A percentile compares a stretch with the other conserved stretches of the same genome.
Conservation (phyloP, 805 yeast species). For the Saccharomycopsis capsularis region DNA sequence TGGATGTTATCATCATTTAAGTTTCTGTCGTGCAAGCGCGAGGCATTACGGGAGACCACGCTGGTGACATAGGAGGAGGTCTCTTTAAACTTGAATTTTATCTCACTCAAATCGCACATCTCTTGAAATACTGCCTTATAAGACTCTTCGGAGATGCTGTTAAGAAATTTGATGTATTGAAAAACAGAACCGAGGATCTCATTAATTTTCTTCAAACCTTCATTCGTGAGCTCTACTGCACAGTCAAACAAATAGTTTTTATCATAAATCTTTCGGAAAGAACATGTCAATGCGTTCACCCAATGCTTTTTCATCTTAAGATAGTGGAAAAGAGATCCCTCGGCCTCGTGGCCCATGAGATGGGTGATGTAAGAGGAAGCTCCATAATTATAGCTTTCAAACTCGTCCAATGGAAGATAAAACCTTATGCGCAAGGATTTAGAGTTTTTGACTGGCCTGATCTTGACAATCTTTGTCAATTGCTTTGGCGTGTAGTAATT, state of each 20-base stretch:
- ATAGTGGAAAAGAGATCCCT: slow-evolving; percentile 70
- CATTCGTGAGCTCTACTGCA: slow-evolving; percentile 67
- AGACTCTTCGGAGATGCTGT: slow-evolving; percentile 52
- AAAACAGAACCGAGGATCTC: slow-evolving; percentile 54
- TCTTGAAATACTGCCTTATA: slow-evolving; percentile 70
- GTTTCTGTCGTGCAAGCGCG: slow-evolving; percentile 43
- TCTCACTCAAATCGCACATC: slow-evolving; percentile 55
- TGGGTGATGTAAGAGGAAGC: slow-evolving; percentile 74
- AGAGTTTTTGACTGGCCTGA: slow-evolving; percentile 78
- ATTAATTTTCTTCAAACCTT: slow-evolving; percentile 60
- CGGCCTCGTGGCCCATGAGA: slow-evolving; percentile 86
- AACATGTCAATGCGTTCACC: slow-evolving; percentile 76
- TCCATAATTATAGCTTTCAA: slow-evolving; percentile 54
- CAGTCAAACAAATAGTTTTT: slow-evolving; percentile 65
- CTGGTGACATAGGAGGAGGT: slow-evolving; percentile 56
- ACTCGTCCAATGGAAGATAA: slow-evolving; percentile 64
- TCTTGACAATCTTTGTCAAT: slow-evolving; percentile 48
- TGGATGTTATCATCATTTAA: slow-evolving; percentile 5
- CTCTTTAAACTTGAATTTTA: slow-evolving; percentile 74
- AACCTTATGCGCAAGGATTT: slow-evolving; percentile 63
- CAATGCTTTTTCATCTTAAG: slow-evolving; percentile 61
- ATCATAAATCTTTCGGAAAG: slow-evolving; percentile 56
- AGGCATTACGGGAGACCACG: slow-evolving; percentile 66
- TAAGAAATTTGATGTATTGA: slow-evolving; percentile 56
- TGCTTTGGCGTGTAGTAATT: slow-evolving; percentile 45